Percentiles rank a stretch among this genome's conserved stretches.
These are phyloP conservation scores for Phyllostachys edulis DNA, from an alignment of 176 grass and related monocot genomes.

Conservation along the genomic window DNA sequence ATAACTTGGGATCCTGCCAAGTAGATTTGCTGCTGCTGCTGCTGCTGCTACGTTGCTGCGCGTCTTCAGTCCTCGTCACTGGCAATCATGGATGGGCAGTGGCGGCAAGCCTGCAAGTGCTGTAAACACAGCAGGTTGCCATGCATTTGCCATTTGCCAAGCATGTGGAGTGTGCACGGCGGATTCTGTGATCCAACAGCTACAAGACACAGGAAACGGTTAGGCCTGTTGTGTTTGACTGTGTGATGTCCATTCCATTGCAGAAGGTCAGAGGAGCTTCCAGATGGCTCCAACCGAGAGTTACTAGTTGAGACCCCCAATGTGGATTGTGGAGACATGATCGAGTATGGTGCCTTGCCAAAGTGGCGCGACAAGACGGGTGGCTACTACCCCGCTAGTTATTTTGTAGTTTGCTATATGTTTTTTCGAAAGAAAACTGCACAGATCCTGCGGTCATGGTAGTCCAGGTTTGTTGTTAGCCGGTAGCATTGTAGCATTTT, in stretches of 20 bases:
- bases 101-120: background rate
- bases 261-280: background rate
- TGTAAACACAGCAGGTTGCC: background rate
- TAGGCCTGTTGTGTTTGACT: background rate
- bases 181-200: background rate
- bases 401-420: background rate
- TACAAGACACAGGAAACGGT: background rate
- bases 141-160: background rate
- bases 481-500: background rate
- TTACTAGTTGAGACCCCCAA: background rate
- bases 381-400: background rate
- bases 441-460: background rate
- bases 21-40: background rate
- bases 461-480: background rate
- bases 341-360: background rate
- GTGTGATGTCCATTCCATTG: background rate
- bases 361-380: background rate
- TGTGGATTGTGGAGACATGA: background rate
- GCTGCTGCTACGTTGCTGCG: background rate
- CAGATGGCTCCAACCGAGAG: background rate
- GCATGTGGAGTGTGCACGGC: background rate
- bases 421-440: background rate
- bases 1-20: constrained; percentile 28
- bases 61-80: background rate
- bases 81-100: background rate